These are phyloP conservation scores for Xerocomus cyaneibrunnescens DNA, from an alignment of 1,284 basidiomycete species.

Conservation along the genomic window DNA sequence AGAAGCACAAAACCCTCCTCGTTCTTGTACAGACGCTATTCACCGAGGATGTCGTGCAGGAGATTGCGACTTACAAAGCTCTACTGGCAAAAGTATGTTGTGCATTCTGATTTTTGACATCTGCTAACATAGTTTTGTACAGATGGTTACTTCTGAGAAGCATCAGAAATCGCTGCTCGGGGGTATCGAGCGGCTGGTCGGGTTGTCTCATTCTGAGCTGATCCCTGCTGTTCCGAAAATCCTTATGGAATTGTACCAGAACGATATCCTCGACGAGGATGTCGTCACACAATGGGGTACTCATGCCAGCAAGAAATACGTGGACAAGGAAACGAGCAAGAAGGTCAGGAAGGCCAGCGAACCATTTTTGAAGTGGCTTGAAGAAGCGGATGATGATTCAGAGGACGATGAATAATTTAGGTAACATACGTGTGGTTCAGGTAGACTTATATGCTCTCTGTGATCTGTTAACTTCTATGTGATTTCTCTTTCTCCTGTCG, in stretches of 20 bases:
- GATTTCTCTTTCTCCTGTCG: background rate
- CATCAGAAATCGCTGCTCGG: conserved; percentile 94
- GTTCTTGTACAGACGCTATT: conserved; percentile 90
- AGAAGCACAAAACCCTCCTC: conserved; percentile 92
- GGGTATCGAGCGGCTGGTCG: conserved; percentile 84
- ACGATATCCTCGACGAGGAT: conserved; percentile 91
- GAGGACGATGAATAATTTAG: conserved; percentile 14
- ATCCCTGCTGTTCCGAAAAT: conserved; percentile 80
- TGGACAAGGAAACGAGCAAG: conserved; percentile 94
- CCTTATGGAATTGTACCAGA: conserved; percentile 94
- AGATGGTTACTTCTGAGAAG: conserved; percentile 85
- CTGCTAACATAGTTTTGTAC: conserved; percentile 7
- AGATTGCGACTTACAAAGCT: conserved; percentile 74
- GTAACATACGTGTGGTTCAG: background rate
- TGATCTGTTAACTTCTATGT: conserved; percentile 17
- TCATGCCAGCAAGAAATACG: conserved; percentile 97
- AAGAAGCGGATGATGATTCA: conserved; percentile 51
- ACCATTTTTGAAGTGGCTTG: conserved; percentile 86
- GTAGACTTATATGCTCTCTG: background rate
- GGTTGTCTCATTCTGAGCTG: conserved; percentile 66
- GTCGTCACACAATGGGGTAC: conserved; percentile 93
- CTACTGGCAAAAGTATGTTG: conserved; percentile 76
- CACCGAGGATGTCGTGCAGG: conserved; percentile 70
- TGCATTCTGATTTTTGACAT: background rate
- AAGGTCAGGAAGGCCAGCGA: conserved; percentile 94